Conservation (phyloP, 148 eudicot species). For the Silene uniflora region DNA sequence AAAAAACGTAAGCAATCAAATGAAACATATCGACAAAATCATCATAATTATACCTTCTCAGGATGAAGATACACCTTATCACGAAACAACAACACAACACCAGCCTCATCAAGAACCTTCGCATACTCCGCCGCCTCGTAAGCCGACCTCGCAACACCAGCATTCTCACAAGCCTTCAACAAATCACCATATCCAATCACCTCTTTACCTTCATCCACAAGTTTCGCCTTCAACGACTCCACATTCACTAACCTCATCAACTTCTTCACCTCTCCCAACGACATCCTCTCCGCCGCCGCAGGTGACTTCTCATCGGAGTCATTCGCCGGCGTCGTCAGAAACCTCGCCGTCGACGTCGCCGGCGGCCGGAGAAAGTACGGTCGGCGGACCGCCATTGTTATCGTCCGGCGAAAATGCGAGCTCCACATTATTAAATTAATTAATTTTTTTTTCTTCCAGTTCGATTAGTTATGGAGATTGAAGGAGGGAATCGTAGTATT, state of each 20-base stretch:
- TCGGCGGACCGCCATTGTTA: constrained; percentile 22
- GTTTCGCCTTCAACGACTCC: constrained; percentile 63
- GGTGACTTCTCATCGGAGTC: not conserved
- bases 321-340: not conserved
- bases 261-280: constrained; percentile 63
- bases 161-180: constrained; percentile 48
- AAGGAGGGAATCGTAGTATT: not conserved
- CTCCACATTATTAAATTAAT: constrained; percentile 27
- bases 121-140: constrained; percentile 66
- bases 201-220: constrained; percentile 63
- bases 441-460: not conserved
- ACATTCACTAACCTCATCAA: constrained; percentile 79
- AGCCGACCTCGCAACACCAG: constrained; percentile 61
- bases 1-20: not conserved
- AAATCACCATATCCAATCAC: constrained; percentile 61
- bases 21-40: not conserved
- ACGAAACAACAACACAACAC: constrained; percentile 71
- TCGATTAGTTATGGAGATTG: not conserved
- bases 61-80: constrained; percentile 90
- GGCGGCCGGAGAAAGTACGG: not conserved
- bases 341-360: not conserved
- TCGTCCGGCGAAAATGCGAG: constrained; percentile 10
- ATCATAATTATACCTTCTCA: constrained; percentile 50
- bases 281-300: constrained; percentile 28
- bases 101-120: constrained; percentile 78